A percentile compares a stretch with the other conserved stretches of the same genome.
phyloP scores from a whole-genome alignment of 2,329 filamentous ascomycete species.

The Trematosphaeria pertusa region DNA sequence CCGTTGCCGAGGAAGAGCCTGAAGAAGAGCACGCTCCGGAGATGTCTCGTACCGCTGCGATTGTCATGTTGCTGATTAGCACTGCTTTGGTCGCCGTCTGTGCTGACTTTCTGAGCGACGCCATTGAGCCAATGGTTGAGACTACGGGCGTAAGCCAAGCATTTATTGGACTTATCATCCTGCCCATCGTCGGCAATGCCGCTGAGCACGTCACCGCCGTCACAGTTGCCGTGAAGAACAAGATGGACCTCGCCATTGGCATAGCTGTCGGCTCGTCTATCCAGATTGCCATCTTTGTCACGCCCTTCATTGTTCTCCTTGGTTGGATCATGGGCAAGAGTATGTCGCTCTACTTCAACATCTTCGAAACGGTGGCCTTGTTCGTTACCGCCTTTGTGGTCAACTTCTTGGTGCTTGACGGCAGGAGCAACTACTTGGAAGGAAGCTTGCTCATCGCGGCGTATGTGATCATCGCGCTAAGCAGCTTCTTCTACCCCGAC shows the following conservation, averaged over 20 bases:
- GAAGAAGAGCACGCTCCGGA: constrained; percentile 42
- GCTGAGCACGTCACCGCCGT: constrained; percentile 84
- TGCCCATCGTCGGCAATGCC: constrained; percentile 84
- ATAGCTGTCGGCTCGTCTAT: constrained; percentile 82
- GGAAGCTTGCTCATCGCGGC: constrained; percentile 77
- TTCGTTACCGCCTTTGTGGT: constrained; percentile 85
- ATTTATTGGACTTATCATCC: constrained; percentile 80
- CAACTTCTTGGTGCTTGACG: constrained; percentile 85
- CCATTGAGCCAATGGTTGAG: constrained; percentile 72
- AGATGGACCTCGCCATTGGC: constrained; percentile 83
- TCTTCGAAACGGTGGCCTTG: constrained; percentile 71
- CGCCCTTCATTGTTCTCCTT: constrained; percentile 76
- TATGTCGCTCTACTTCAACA: constrained; percentile 70
- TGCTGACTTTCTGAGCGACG: constrained; percentile 76
- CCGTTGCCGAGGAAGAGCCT: constrained; percentile 23
- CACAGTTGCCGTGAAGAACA: constrained; percentile 81
- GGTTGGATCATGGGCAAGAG: constrained; percentile 78
- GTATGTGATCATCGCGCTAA: constrained; percentile 77
- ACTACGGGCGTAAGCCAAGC: constrained; percentile 69
- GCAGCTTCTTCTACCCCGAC: constrained; percentile 59
- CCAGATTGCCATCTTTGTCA: constrained; percentile 80
- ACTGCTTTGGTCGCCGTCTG: constrained; percentile 67
- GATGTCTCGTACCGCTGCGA: constrained; percentile 65
- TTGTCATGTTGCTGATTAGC: constrained; percentile 62
- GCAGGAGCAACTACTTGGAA: constrained; percentile 83